Evolutionary conservation across 441 rosid genomes (phyloP), one percentile per base, ranked within the genome.

Genomic region (Pelargonium citronellum): DNA sequence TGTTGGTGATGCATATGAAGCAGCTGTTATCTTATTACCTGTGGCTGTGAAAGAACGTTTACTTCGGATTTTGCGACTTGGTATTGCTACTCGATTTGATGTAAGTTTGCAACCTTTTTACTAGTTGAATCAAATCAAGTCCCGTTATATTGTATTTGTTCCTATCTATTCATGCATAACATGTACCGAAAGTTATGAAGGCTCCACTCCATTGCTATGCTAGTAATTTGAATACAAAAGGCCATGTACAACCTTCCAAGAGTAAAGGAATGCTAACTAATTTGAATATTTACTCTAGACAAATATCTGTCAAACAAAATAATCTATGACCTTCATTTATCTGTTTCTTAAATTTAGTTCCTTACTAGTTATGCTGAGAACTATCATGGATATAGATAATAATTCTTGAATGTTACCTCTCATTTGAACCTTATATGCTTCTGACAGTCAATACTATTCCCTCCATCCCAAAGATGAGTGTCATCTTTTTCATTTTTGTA

Each of bases 11-110:
- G 27, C 51, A 9, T 65, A 39, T 41, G 68, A 65, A 16, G 68
- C 68, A 65, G 68, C 68, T 65, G 68, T 65, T 19, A 17, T 65
- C 68, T 65, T 41, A 65, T 65, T 65, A 65, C 68, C 68, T 10
- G 68, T 65, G 46, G 68, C 68, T 65, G 68, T 65, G 7, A 65
- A 65, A 65, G 68, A 65, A 39, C 68, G 68, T 65, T 41, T 65
- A 43, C 68, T 65, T 16, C 49, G 67, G 20, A 64, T 64, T 46
- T 64, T 64, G 49, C 67, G 67, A 34, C 67, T 64, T 64, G 67
- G 67, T 13, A 41, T 64, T 34, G 67, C 67, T 34, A 34, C 67
- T n/a, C 20, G 67, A 37, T 64, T 64, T 37, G 67, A 64, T 39
- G 67, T 64, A 16, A 64, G 67, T 39, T 37, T 13, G n/a, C 12